Evolutionary conservation across 805 yeast species (phyloP), one percentile per base, ranked within the genome.

Genomic region (Dipodascus albidus): DNA sequence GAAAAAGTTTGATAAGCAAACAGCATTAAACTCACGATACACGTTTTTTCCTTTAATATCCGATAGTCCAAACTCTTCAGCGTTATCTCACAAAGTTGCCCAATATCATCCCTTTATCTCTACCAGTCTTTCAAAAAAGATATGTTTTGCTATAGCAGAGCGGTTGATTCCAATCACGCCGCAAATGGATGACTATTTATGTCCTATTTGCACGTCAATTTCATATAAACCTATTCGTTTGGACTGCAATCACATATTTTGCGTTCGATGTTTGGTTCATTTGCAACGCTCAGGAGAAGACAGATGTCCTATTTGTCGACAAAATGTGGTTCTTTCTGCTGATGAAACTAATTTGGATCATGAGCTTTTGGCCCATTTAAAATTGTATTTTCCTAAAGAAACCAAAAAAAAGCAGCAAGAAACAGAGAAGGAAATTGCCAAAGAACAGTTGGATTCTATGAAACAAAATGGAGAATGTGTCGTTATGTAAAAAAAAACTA

Each of bases 1-100:
- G 62, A 84, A 85, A 63, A 85, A 85, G 62, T 85, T 85, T 60
- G 89, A 85, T 59, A 85, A 85, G 63, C 83, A 79, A 60, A 85
- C 91, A 0, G 68, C 78, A 3, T 67, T 84, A 24, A 72, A 74
- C 27, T 54, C 66, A 1, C 58, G 57, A n/a, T 51, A 52, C 2
- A 61, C 68, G 48, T 77, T 79, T 59, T 82, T 84, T 1, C 64
- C 70, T 47, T 62, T 76, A 54, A 64, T 73, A 48, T 64, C 69
- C 14, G 60, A 67, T 47, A 6, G 20, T 38, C 4, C 9, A 38
- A 8, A 38, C 9, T 4, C 44, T n/a, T 38, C 44, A 14, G 4
- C 44, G 3, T 6, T 27, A 27, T 27, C 33, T 27, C n/a, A n/a
- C n/a, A n/a, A n/a, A n/a, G 6, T 38, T 14, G 44, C 44, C 20